Base-by-base conservation (phyloP, 1,284 basidiomycete genomes). In the Porogramme epimiltina region DNA sequence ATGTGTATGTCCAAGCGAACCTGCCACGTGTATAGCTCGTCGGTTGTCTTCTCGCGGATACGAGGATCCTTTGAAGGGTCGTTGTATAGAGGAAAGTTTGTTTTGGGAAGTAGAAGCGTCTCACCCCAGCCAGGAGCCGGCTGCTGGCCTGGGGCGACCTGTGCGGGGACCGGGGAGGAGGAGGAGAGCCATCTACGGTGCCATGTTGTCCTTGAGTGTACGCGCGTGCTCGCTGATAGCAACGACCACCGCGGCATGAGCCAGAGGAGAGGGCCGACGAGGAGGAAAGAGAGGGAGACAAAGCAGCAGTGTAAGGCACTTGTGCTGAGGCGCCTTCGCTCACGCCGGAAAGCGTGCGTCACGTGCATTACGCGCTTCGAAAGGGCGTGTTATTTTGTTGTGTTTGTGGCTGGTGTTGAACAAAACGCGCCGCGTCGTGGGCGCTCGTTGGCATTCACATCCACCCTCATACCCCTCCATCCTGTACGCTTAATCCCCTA, bases 21-120 rank as follows among this genome's bases (percentile, higher is more conserved):
- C 87, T 99, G 97, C 87, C 89, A 90, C 24, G 74, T 73, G 67
- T 99, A 99, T 13, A 99, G 76, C 2, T 82, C 80, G 28, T 86
- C 83, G 33, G 89, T 89, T 1, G 91, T 93, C 57, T 84, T 79
- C 33, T 72, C 68, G 47, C 82, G 78, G 61, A 88, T 88, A 18
- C 77, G 73, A 20, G 91, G 86, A 33, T 81, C 80, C 51, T 84
- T 82, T 9, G 78, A 74, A 2, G 87, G 82, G 63, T 93, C 85
- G 9, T 82, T 77, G 68, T 90, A 84, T 48, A 95, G 77, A 0
- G 91, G 84, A 65, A 99, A 93, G 0, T 74, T 60, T 0, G 95
- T 97, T 65, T 85, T 89, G 0, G 96, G 96, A 4, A 99, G 80
- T 3, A 85, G 77, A 5, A 99, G 74, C 1, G 94, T 93, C 40